Percentiles rank a stretch among this genome's conserved stretches.
phyloP scores from a whole-genome alignment of 352 stramenopile species.

The Globisporangium camurandrum region DNA sequence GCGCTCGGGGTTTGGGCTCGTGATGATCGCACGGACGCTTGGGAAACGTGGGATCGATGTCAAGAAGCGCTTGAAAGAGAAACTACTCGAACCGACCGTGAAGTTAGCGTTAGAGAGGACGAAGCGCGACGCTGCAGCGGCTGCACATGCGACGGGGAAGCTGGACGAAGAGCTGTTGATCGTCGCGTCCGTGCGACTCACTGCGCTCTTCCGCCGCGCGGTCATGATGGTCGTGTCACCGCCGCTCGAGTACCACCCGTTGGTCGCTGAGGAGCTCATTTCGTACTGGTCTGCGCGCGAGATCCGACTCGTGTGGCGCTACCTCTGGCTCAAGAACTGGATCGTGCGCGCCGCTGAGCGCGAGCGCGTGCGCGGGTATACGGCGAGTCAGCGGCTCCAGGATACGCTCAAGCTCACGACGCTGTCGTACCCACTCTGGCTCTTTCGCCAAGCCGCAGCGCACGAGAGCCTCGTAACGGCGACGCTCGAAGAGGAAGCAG shows the following conservation, averaged over 20 bases:
- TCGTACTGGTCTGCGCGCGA: conserved; percentile 67
- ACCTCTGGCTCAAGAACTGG: conserved; percentile 82
- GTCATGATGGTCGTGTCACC: conserved; percentile 79
- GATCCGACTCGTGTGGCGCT: conserved; percentile 75
- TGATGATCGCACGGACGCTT: conserved; percentile 54
- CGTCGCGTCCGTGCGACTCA: conserved; percentile 40
- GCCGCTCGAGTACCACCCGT: conserved; percentile 61
- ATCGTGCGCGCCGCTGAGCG: conserved; percentile 71
- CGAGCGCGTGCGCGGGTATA: conserved; percentile 60
- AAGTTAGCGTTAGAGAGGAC: conserved; percentile 50
- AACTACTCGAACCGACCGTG: conserved; percentile 43
- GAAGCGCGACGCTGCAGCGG: conserved; percentile 39
- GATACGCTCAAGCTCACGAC: conserved; percentile 67
- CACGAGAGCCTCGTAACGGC: conserved; percentile 64
- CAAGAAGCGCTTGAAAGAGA: conserved; percentile 71
- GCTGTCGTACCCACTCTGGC: conserved; percentile 50
- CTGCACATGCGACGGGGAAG: conserved; percentile 31
- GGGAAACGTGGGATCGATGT: conserved; percentile 69
- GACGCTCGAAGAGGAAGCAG: conserved; percentile 45
- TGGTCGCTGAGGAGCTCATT: conserved; percentile 79
- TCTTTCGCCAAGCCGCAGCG: conserved; percentile 72
- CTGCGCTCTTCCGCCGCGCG: conserved; percentile 64
- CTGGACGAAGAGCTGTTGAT: conserved; percentile 72
- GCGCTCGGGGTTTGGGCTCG: conserved; percentile 48
- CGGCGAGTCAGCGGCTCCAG: conserved; percentile 49